These are phyloP conservation scores for Microstroma glucosiphilum DNA, from an alignment of 1,284 basidiomycete genomes.

Conservation along the genomic window DNA sequence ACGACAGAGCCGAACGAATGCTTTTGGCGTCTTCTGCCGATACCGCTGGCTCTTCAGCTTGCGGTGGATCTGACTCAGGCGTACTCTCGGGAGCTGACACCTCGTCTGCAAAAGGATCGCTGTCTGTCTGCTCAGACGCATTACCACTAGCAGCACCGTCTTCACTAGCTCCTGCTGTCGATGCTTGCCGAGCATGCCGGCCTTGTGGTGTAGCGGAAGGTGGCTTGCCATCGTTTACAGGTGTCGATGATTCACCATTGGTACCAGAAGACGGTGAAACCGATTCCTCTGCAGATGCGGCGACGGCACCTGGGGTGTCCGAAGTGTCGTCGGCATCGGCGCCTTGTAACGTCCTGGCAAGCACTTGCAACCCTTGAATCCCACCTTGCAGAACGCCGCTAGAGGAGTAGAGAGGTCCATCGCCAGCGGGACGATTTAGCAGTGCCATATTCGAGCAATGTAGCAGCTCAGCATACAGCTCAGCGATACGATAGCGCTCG, in stretches of 20 bases:
- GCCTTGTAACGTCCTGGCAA: conserved; percentile 42
- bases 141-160: not conserved
- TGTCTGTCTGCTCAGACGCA: not conserved
- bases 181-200: conserved; percentile 1
- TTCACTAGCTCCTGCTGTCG: not conserved
- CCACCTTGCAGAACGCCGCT: conserved; percentile 45
- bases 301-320: not conserved
- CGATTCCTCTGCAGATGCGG: not conserved
- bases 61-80: not conserved
- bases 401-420: conserved; percentile 43
- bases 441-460: conserved; percentile 98
- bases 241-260: not conserved
- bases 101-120: conserved; percentile 3
- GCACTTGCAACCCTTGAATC: conserved; percentile 47
- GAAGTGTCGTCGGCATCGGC: conserved; percentile 22
- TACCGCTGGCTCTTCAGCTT: not conserved
- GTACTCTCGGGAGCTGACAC: conserved; percentile 13
- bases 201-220: not conserved
- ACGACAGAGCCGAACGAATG: conserved; percentile 37
- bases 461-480: conserved; percentile 90
- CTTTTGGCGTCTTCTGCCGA: conserved; percentile 19
- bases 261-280: not conserved
- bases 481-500: conserved; percentile 93
- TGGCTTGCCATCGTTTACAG: too few relatives aligned
- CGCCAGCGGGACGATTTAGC: conserved; percentile 63